Evolutionary conservation across 306 rosid species (phyloP), one percentile per base, ranked within the genome.

Genomic region (Cucurbita ficifolia): DNA sequence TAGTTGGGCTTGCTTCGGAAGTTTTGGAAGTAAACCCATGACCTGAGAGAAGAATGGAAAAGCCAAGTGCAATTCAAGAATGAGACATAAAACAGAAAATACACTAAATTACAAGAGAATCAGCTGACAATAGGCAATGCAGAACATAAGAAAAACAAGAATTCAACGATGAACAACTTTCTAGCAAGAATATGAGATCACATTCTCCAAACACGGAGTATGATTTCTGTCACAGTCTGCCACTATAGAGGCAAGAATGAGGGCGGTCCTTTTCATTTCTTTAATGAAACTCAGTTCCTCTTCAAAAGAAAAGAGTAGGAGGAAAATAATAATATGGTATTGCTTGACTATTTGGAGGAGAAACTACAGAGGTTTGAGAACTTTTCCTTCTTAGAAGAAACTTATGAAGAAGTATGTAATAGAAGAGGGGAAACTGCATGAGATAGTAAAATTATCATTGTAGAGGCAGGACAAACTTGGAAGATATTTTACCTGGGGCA

Each of bases 1-100:
- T 75, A 95, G 86, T 77, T 89, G 97, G 74, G 92, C 90, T 77
- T 91, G 96, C 76, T 77, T 91, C 53, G 96, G 96, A 75, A 95
- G 91, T 79, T 87, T 88, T 36, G 96, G 86, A 79, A 95, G 89
- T 76, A 90, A 81, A 42, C 61, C 81, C 96, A 95, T 95, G 71
- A 95, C 83, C 99, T 95, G 86, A 45, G 51, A 48, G 74, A 76
- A 75, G 60, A 53, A 71, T 67, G 75, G 78, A 81, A 69, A 80
- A 19, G 56, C 53, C 35, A 49, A 49, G 59, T 17, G 17, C 22
- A 7, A 70, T 50, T 14, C 11, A 7, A 50, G 59, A 70, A 29
- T 70, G 45, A 70, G 59, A 29, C 55, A 50, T 9, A 11, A 22
- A 13, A 38, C 43, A 48, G 72, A 5, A 14, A 69, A 69, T 21